A percentile compares a stretch with the other conserved stretches of the same genome.
phyloP scores from a whole-genome alignment of 2,329 filamentous ascomycete genomes.

The Akanthomyces dipterigenus region DNA sequence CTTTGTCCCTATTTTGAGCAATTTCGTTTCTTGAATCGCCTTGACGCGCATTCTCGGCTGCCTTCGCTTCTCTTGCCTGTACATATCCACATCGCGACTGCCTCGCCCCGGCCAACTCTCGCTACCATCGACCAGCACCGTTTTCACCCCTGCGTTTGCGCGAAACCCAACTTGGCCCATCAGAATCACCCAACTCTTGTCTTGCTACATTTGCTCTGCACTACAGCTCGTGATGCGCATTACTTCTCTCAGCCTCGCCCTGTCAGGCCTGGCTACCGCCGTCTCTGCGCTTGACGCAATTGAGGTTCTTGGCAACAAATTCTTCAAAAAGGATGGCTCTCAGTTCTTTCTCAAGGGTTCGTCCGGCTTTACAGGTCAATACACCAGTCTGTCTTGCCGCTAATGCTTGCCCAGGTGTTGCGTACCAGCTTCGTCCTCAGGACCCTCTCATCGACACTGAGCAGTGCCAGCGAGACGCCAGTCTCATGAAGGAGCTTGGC shows the following conservation, averaged over 20 bases:
- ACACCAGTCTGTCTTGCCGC: not conserved
- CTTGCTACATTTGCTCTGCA: not conserved
- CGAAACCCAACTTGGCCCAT: not conserved
- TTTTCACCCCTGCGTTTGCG: not conserved
- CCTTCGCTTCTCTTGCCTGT: not conserved
- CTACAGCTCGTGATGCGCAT: conserved; percentile 30
- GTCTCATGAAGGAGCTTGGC: conserved; percentile 72
- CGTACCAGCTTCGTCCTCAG: conserved; percentile 57
- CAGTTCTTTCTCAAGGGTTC: conserved; percentile 82
- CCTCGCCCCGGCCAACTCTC: not conserved
- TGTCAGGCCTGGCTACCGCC: conserved; percentile 27
- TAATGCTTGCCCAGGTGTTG: conserved; percentile 51
- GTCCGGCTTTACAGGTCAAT: conserved; percentile 8
- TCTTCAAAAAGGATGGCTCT: conserved; percentile 72
- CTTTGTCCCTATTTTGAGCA: not conserved
- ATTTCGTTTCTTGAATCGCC: not conserved
- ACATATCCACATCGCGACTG: conserved; percentile 2
- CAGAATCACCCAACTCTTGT: not conserved
- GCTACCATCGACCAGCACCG: not conserved
- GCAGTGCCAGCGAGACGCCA: conserved; percentile 70
- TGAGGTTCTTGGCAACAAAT: conserved; percentile 65
- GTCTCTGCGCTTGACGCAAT: conserved; percentile 41
- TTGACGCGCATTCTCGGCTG: not conserved
- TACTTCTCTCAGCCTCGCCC: conserved; percentile 26
- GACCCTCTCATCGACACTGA: conserved; percentile 71